Evolutionary conservation across 139 green algal genomes (phyloP).

Genomic region (Micractinium conductrix): DNA sequence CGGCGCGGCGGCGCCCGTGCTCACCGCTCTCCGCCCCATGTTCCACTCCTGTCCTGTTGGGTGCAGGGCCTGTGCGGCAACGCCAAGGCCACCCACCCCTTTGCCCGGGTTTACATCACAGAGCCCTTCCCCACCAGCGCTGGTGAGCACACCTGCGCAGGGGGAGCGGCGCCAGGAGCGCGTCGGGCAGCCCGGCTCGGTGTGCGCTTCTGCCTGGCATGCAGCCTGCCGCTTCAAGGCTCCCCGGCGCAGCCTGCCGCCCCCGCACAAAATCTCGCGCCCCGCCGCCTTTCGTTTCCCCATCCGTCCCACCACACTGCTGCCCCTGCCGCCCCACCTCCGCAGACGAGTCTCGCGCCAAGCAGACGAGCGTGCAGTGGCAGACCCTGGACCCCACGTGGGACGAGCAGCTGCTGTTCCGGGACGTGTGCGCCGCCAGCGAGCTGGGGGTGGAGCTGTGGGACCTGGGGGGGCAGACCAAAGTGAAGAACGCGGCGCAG

Average conservation of each 20-base stretch:
- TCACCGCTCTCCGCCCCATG: no score
- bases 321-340: neutral
- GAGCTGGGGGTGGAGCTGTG: slow-evolving; percentile 79
- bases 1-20: no score
- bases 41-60: neutral
- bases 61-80: slow-evolving; percentile 37
- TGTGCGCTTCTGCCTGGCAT: no score
- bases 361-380: slow-evolving; percentile 63
- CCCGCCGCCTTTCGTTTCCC: no score
- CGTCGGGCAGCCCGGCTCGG: no score
- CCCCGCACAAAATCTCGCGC: no score
- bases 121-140: slow-evolving; percentile 39
- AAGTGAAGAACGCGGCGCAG: slow-evolving; percentile 37
- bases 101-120: slow-evolving; percentile 53
- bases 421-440: slow-evolving; percentile 44
- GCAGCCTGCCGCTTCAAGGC: neutral
- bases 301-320: neutral
- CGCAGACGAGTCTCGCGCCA: slow-evolving; percentile 35
- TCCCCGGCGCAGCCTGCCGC: no score
- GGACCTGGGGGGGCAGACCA: slow-evolving; percentile 58
- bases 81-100: slow-evolving; percentile 50
- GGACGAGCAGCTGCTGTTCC: slow-evolving; percentile 61
- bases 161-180: no score
- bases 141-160: slow-evolving; percentile 10
- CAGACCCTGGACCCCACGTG: slow-evolving; percentile 53